Evolutionary conservation across 768 basidiomycete genomes (phyloP), one percentile per base, ranked within the genome.

Genomic region (Kondoa subrosea): DNA sequence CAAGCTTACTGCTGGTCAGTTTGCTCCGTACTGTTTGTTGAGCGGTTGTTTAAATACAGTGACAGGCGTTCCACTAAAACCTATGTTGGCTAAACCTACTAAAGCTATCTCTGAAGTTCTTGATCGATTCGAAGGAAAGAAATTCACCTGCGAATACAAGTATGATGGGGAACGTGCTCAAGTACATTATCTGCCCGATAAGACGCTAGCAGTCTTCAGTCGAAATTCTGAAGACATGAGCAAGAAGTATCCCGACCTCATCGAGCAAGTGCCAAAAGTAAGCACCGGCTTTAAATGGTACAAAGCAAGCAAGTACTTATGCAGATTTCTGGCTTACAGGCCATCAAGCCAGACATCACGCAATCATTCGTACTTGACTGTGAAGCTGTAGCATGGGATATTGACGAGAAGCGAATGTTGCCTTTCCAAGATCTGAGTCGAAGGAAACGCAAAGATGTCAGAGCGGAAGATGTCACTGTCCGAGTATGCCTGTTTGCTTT

Each of bases 161-260:
- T 99, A 99, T 72, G 95, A 99, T 71, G 95, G 95, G 4, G 95
- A 99, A 76, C 85, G 95, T 60, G 95, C 95, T 17, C 71, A 87
- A 85, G 87, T 93, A 1, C 95, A 99, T 77, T 84, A 82, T 75
- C 79, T 91, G 60, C 84, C 85, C 57, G 82, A 90, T 74, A 93
- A 91, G 0, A 82, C 81, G 2, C 85, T 99, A 25, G 83, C 83
- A n/a, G 86, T 99, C 57, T 99, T 96, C 78, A 67, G 63, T 16
- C 81, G 95, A 67, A 99, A 99, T 77, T 95, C 91, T 29, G 95
- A 99, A 77, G 91, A 99, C 73, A 99, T 97, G 95, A 91, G 87
- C 76, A 90, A 90, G 77, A 99, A 99, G 76, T 99, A 97, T 79
- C 95, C 95, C 0, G 95, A 99, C 80, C 81, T 99, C n/a, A 84